These are phyloP conservation scores for Colletotrichum abscissum DNA, from an alignment of 2,329 filamentous ascomycete species.

Conservation along the genomic window DNA sequence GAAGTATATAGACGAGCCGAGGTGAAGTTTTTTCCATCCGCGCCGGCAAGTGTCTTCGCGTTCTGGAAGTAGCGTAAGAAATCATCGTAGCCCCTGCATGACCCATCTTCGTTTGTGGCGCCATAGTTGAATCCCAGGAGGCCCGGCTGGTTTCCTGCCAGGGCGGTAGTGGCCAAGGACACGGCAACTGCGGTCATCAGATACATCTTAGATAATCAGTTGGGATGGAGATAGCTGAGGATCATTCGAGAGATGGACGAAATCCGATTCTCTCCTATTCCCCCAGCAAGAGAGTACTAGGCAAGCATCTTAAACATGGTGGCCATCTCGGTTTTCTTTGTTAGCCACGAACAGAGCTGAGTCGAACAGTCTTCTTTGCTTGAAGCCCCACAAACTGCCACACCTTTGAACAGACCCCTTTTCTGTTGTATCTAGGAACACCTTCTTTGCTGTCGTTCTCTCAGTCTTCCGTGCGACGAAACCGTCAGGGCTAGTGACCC, in stretches of 20 bases:
- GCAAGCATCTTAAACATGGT: not conserved
- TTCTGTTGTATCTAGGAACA: not conserved
- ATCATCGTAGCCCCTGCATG: constrained; percentile 32
- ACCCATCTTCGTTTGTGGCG: constrained; percentile 32
- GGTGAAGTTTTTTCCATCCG: constrained; percentile 9
- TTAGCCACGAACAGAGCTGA: constrained; percentile 14
- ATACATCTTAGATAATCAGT: constrained; percentile 9
- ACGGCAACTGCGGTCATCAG: not conserved
- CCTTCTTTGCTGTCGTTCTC: constrained; percentile 3
- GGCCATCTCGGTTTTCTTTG: not conserved
- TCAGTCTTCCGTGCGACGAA: not conserved
- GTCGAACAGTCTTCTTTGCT: not conserved
- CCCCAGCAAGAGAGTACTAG: no score
- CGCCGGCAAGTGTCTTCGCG: constrained; percentile 17
- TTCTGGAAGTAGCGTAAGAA: constrained; percentile 32
- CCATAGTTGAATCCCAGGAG: constrained; percentile 36
- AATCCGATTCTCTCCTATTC: not conserved
- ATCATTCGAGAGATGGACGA: not conserved
- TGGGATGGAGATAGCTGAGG: not conserved
- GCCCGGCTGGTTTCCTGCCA: constrained; percentile 24
- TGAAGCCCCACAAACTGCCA: constrained; percentile 12
- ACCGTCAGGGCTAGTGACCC: constrained; percentile 4
- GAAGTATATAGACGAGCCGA: constrained; percentile 35
- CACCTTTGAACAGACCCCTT: constrained; percentile 11
- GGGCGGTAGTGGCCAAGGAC: constrained; percentile 18